A percentile compares a stretch with the other conserved stretches of the same genome.
Evolutionary conservation across 2,329 filamentous ascomycete species (phyloP).

Genomic region (Microcyclosporella mali): DNA sequence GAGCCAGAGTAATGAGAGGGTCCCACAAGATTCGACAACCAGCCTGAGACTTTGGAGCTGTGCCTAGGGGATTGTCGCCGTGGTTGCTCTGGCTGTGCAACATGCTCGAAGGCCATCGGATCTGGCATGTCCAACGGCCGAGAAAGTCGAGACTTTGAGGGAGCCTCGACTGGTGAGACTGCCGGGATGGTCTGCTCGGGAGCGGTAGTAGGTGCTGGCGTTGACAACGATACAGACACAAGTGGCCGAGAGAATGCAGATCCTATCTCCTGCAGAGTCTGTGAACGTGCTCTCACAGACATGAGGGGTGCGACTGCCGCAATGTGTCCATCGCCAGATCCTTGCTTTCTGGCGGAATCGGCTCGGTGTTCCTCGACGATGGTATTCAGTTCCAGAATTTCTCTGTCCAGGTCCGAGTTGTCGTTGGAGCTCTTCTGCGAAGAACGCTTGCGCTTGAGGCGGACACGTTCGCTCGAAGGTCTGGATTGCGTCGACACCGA

Average conservation of each 20-base stretch:
- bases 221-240: conserved; percentile 9
- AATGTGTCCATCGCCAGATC: conserved; percentile 33
- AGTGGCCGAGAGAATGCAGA: conserved; percentile 41
- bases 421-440: conserved; percentile 21
- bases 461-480: conserved; percentile 28
- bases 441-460: conserved; percentile 32
- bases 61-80: conserved; percentile 1
- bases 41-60: conserved; percentile 23
- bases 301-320: conserved; percentile 43
- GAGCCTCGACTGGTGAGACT: neutral
- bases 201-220: neutral
- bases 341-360: conserved; percentile 27
- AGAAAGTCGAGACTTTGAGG: conserved; percentile 17
- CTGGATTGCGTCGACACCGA: conserved; percentile 8
- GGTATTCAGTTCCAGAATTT: conserved; percentile 44
- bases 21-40: conserved; percentile 24
- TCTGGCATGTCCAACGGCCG: conserved; percentile 19
- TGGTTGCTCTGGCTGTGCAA: neutral
- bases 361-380: conserved; percentile 44
- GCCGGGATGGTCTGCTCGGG: neutral
- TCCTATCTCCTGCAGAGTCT: conserved; percentile 45
- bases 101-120: conserved; percentile 3
- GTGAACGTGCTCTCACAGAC: conserved; percentile 41
- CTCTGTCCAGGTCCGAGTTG: conserved; percentile 37
- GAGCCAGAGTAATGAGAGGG: conserved; percentile 5